A percentile compares a stretch with the other conserved stretches of the same genome.
Evolutionary conservation across 2,329 filamentous ascomycete genomes (phyloP).

Genomic region (Pseudopithomyces maydicus): DNA sequence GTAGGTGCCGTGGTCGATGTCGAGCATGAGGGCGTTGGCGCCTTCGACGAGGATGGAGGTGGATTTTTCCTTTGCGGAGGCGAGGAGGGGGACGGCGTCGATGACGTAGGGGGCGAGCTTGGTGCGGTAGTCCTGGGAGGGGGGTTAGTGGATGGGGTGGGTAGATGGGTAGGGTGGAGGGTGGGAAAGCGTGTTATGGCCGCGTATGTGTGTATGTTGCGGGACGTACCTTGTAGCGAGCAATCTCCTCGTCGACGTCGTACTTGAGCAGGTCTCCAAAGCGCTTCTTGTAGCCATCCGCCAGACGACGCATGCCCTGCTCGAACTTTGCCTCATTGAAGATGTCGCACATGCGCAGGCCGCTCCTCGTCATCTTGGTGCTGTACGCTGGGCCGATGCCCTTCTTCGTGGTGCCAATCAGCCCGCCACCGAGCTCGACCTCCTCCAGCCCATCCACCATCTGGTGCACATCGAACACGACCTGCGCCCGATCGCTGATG

Average conservation of each 20-base stretch:
- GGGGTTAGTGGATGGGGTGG: constrained; percentile 9
- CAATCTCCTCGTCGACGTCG: constrained; percentile 73
- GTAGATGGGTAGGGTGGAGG: too few relatives aligned
- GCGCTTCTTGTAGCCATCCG: constrained; percentile 67
- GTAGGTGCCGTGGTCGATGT: constrained; percentile 63
- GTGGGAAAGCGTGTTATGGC: background rate
- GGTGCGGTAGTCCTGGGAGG: constrained; percentile 55
- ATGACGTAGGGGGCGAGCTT: constrained; percentile 66
- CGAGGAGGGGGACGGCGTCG: constrained; percentile 70
- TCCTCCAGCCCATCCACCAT: constrained; percentile 73
- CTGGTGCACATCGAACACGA: constrained; percentile 69
- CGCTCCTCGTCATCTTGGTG: constrained; percentile 68
- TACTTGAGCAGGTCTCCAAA: constrained; percentile 71
- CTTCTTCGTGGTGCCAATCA: constrained; percentile 7
- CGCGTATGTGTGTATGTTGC: too few relatives aligned
- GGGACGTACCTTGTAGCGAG: constrained; percentile 59
- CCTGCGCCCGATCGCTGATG: constrained; percentile 67
- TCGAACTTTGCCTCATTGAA: constrained; percentile 72
- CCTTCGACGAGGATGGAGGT: constrained; percentile 71
- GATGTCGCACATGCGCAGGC: constrained; percentile 69
- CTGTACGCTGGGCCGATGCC: constrained; percentile 61
- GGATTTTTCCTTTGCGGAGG: constrained; percentile 62
- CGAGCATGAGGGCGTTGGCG: constrained; percentile 70
- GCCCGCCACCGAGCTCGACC: constrained; percentile 47
- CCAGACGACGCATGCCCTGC: constrained; percentile 66